Evolutionary conservation across 2,329 filamentous ascomycete genomes (phyloP), one percentile per base, ranked within the genome.

Genomic region (Pseudogymnoascus sp.): DNA sequence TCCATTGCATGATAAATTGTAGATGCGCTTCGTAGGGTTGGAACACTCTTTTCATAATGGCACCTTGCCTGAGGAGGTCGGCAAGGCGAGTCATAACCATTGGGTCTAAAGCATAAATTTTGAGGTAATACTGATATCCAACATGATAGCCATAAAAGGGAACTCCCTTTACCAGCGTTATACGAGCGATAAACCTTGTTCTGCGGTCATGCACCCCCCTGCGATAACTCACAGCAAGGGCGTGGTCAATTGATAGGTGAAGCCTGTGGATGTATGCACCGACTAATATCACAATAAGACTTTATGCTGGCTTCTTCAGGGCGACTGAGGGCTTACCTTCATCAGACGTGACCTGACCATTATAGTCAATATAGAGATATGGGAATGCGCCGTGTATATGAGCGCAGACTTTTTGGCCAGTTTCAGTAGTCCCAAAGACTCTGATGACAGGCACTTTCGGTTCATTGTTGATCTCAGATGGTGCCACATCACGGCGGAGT

Each of bases 101-200:
- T 0, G 95, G 93, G 70, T 96, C 96, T 69, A 96, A 83, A 77
- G 97, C 83, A 74, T 99, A 97, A 64, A 99, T 89, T 74, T 99
- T 99, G 70, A 97, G 84, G 72, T 91, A 99, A 75, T 89, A 90
- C 47, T 84, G 86, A 75, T 96, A 96, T 62, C 96, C 95, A 61
- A 97, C 91, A 75, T 96, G 84, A 72, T 95, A 97, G 16, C 95
- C 96, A 73, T 96, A 99, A 77, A 97, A 99, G 0, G 96, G 95
- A 19, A 96, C 82, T 3, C 92, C 95, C 74, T 99, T 97, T 67
- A 96, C 89, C 4, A 97, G 80, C 6, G 90, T 93, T 72, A 99
- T 92, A 68, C 96, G 89, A 26, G 92, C 93, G 38, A 97, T 92
- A 73, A 89, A 97, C 71, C 76, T 81, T 44, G 84, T 82, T 65